Evolutionary conservation across 164 flowering plant genomes (phyloP).

Genomic region (Taxillus chinensis): DNA sequence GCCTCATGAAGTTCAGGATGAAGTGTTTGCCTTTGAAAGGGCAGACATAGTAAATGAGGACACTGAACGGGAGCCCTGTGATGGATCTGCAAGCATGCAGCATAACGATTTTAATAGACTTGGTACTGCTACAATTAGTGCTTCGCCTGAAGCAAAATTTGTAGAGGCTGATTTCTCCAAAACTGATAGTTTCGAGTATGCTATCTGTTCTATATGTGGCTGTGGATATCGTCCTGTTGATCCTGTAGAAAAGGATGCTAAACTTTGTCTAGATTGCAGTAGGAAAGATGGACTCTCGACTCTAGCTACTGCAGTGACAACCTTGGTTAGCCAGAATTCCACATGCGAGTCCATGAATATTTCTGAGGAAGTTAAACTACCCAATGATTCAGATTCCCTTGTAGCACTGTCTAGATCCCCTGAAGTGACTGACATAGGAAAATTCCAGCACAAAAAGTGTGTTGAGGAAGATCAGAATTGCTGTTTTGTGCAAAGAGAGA

Average conservation of each 20-base stretch:
- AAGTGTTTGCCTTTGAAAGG: conserved; percentile 52
- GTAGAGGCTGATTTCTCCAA: conserved; percentile 17
- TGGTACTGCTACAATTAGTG: conserved; percentile 13
- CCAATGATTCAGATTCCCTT: conserved; percentile 8
- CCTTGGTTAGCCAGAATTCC: conserved; percentile 11
- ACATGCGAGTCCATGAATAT: conserved; percentile 8
- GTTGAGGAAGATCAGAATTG: conserved; percentile 13
- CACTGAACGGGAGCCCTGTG: conserved; percentile 15
- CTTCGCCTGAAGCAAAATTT: conserved; percentile 17
- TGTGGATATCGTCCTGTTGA: conserved; percentile 22
- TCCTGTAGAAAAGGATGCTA: conserved; percentile 21
- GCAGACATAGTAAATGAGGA: conserved; percentile 34
- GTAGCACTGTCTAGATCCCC: conserved; percentile 11
- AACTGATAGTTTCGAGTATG: conserved; percentile 17
- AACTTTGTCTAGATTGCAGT: conserved; percentile 52
- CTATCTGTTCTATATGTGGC: conserved; percentile 53
- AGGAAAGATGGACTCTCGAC: conserved; percentile 17
- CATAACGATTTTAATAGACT: conserved; percentile 16
- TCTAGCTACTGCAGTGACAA: conserved; percentile 8
- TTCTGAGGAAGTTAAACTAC: conserved; percentile 15
- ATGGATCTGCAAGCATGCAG: conserved; percentile 14
- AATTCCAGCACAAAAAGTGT: conserved; percentile 17
- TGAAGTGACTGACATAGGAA: conserved; percentile 13
- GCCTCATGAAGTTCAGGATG: conserved; percentile 39
- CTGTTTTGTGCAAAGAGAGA: conserved; percentile 14